Base-by-base conservation (phyloP, 1,284 basidiomycete genomes). In the Wolfiporia cocos region DNA sequence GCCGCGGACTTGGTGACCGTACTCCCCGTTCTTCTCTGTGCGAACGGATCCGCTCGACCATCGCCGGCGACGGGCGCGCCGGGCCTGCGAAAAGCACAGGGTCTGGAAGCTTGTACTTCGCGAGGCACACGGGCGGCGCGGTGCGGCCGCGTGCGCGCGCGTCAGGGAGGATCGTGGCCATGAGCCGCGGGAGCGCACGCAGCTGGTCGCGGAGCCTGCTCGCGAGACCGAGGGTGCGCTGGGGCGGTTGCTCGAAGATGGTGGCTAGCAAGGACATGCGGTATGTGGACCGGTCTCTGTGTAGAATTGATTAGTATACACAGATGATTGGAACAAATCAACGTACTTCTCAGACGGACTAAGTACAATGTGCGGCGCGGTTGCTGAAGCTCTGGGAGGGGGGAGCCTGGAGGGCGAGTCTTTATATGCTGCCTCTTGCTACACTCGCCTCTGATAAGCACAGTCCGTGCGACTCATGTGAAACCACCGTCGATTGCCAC, bases 11-110 rank as follows among this genome's bases (percentile, higher is more conserved):
- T n/a, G n/a, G n/a, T n/a, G n/a, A n/a, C n/a, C n/a, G n/a, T n/a
- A n/a, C n/a, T n/a, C n/a, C n/a, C n/a, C n/a, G n/a, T n/a, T n/a
- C n/a, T n/a, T n/a, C n/a, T n/a, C n/a, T n/a, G n/a, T n/a, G n/a
- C n/a, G n/a, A n/a, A n/a, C n/a, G n/a, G n/a, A n/a, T n/a, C n/a
- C n/a, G n/a, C n/a, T n/a, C n/a, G n/a, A n/a, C n/a, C n/a, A n/a
- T n/a, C n/a, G n/a, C n/a, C n/a, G n/a, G n/a, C 10, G 36, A 26
- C 5, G 36, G 36, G 15, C 36, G 36, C 18, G 36, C 36, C 7
- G 36, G 36, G 14, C 36, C 36, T 14, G 23, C 6, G 36, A 37
- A 37, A 14, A 37, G 24, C 10, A 37, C 19, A 5, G 36, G 36
- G 10, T 9, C 15, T 6, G 22, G 23, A 15, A 37, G 36, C n/a